Base-by-base conservation (phyloP, 371 early-diverging fungal species). In the Lichtheimia hyalospora region DNA sequence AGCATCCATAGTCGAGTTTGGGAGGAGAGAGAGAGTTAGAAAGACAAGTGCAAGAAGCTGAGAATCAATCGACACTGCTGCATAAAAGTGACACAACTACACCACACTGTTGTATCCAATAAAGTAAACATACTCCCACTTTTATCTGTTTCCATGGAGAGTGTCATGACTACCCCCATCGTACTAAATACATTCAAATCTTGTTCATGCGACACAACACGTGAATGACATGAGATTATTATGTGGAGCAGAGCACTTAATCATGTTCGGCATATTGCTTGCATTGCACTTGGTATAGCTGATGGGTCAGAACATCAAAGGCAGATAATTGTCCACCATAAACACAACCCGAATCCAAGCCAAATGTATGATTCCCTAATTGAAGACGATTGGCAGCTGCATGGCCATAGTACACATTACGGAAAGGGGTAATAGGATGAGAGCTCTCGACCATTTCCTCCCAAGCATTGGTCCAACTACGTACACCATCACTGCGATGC, bases 281-380 rank as follows among this genome's bases (percentile, higher is more conserved):
- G 49, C 80, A 80, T 16, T 34, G 46, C 18, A 77, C 64, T 49
- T 76, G 73, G 3, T 70, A 73, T 13, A 74, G 13, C 15, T 57
- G 49, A 13, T 61, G 58, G 2, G 70, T 68, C 20, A 55, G 52
- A 13, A 77, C 51, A 15, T 77, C 74, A 12, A 84, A 69, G 0
- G 87, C 90, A 5, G 88, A 82, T 62, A 92, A 56, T 18, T 73
- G 50, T 1, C 77, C 59, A 13, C 91, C 92, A 62, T 87, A 81
- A 6, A 89, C 90, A 62, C 90, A 89, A 1, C 89, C 88, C 2
- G 81, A 83, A 54, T 91, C 92, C 2, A 90, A 34, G 2, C 91
- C 90, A 66, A 83, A 77, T 2, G 86, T 76, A 58, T 74, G 73
- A 0, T 68, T 46, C 54, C 81, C 70, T 3, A 88, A 58, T 39